Conservation (phyloP, 768 basidiomycete species). For the Xerocomellus dryophilus region DNA sequence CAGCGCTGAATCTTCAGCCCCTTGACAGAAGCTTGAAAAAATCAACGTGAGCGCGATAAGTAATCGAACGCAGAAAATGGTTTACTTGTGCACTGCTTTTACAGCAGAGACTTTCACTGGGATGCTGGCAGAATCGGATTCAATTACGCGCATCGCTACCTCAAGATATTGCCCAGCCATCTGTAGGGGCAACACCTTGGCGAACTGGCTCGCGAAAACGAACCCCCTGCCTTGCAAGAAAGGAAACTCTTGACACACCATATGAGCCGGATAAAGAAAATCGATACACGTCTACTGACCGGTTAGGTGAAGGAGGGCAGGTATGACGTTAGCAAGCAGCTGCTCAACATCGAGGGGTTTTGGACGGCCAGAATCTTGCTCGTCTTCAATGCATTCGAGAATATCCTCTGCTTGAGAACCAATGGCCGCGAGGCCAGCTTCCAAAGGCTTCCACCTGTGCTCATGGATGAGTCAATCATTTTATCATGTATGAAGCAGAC, state of each 20-base stretch:
- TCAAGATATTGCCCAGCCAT: slow-evolving; percentile 84
- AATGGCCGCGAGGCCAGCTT: slow-evolving; percentile 77
- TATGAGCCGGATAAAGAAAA: background rate
- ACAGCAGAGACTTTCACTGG: slow-evolving; percentile 94
- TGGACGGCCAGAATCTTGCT: slow-evolving; percentile 56
- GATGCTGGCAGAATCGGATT: slow-evolving; percentile 64
- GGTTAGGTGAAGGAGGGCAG: slow-evolving; percentile 64
- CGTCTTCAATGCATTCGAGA: slow-evolving; percentile 73
- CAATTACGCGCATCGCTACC: slow-evolving; percentile 82
- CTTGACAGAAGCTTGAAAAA: slow-evolving; percentile 62
- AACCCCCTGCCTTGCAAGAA: slow-evolving; percentile 95
- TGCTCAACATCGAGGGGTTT: slow-evolving; percentile 75
- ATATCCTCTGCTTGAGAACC: slow-evolving; percentile 79
- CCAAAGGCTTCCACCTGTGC: slow-evolving; percentile 86
- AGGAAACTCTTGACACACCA: slow-evolving; percentile 59
- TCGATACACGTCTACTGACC: slow-evolving; percentile 45
- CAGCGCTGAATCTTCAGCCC: slow-evolving; percentile 53
- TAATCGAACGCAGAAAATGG: background rate
- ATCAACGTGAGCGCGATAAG: slow-evolving; percentile 4
- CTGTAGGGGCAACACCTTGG: slow-evolving; percentile 65
- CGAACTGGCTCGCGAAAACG: slow-evolving; percentile 89
- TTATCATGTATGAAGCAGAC: slow-evolving; percentile 14
- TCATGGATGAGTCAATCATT: slow-evolving; percentile 3
- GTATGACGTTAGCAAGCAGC: slow-evolving; percentile 76
- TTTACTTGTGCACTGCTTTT: slow-evolving; percentile 89